phyloP scores from a whole-genome alignment of 1,284 basidiomycete genomes.

The Trametes polyzona region DNA sequence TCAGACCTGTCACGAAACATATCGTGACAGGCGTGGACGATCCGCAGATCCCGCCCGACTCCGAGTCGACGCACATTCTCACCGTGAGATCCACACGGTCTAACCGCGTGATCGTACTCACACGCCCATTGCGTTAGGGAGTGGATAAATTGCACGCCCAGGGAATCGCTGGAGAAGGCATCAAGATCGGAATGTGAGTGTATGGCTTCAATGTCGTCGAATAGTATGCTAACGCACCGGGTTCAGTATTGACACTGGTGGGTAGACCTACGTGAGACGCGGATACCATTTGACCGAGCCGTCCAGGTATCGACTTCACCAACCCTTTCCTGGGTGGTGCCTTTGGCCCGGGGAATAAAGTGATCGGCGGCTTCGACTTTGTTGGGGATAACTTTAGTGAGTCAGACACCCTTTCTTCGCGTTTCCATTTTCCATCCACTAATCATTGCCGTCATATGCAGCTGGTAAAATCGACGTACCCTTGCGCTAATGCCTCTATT shows the following conservation, averaged over 20 bases:
- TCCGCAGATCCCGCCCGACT: slow-evolving; percentile 38
- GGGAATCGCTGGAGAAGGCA: slow-evolving; percentile 53
- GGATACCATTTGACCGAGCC: no score
- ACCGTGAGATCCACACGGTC: slow-evolving; percentile 27
- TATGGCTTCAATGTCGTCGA: not conserved
- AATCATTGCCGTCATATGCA: not conserved
- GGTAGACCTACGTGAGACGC: not conserved
- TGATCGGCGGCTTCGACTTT: slow-evolving; percentile 60
- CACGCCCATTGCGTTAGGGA: slow-evolving; percentile 27
- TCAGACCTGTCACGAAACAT: slow-evolving; percentile 35
- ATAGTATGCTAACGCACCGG: not conserved
- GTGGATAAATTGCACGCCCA: slow-evolving; percentile 54
- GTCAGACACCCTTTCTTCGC: not conserved
- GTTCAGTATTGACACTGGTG: slow-evolving; percentile 41
- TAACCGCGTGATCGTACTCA: slow-evolving; percentile 1
- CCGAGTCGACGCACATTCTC: slow-evolving; percentile 40
- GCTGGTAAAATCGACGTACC: slow-evolving; percentile 5
- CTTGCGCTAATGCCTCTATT: not conserved
- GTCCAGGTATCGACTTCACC: slow-evolving; percentile 56
- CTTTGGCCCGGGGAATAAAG: slow-evolving; percentile 63
- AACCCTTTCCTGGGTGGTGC: slow-evolving; percentile 67
- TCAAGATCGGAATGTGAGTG: slow-evolving; percentile 53
- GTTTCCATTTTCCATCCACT: not conserved
- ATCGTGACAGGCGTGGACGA: slow-evolving; percentile 39
- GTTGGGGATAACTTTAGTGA: slow-evolving; percentile 48